Percentiles rank a stretch among this genome's conserved stretches.
Conservation (phyloP, 768 basidiomycete genomes). For the Mycena maculata region DNA sequence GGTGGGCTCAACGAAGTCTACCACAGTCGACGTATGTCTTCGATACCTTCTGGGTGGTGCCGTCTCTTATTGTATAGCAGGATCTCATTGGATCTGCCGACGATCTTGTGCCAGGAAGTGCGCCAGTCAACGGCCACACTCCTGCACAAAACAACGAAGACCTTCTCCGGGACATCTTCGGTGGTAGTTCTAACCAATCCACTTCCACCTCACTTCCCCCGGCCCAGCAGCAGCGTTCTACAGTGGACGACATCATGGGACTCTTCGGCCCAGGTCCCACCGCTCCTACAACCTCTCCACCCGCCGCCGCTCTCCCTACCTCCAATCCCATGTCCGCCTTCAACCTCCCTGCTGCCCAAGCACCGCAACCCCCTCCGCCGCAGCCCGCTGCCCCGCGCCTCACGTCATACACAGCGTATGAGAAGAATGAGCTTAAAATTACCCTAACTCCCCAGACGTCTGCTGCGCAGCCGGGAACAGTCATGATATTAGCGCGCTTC, state of each 20-base stretch:
- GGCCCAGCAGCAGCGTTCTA: constrained; percentile 65
- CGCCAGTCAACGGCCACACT: constrained; percentile 54
- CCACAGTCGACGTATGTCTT: constrained; percentile 70
- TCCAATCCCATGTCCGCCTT: constrained; percentile 51
- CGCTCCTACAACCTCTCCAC: constrained; percentile 48
- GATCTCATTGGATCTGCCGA: constrained; percentile 88
- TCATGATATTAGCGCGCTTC: constrained; percentile 92
- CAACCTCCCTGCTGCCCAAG: constrained; percentile 45
- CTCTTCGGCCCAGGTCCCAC: constrained; percentile 75
- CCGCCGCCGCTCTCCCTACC: constrained; percentile 47
- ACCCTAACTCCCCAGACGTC: constrained; percentile 91
- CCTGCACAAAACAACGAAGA: constrained; percentile 78
- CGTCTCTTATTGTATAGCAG: constrained; percentile 47
- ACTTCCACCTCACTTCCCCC: constrained; percentile 53
- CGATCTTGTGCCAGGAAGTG: constrained; percentile 53
- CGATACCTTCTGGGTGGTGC: neutral
- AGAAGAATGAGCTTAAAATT: constrained; percentile 90
- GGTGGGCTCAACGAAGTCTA: constrained; percentile 86
- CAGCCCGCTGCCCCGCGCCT: constrained; percentile 62
- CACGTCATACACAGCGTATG: constrained; percentile 87
- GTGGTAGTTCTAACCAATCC: constrained; percentile 52
- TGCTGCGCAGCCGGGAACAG: constrained; percentile 83
- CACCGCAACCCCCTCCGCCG: constrained; percentile 49
- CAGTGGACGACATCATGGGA: constrained; percentile 91
- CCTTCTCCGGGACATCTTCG: constrained; percentile 94